These are phyloP conservation scores for Parathielavia hyrcaniae DNA, from an alignment of 495 filamentous ascomycete species.

Conservation along the genomic window DNA sequence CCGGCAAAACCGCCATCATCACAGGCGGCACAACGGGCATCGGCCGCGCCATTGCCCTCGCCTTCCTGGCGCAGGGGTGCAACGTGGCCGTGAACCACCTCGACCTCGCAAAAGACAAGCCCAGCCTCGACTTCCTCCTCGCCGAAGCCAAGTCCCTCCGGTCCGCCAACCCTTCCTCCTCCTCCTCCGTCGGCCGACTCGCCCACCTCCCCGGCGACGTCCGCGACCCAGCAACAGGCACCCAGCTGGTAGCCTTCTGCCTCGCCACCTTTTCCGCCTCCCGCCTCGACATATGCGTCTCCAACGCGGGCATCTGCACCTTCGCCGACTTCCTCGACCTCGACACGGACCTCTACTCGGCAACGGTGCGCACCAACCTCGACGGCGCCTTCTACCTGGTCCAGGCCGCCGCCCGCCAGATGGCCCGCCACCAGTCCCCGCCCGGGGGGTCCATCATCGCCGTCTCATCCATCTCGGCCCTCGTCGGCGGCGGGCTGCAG, in stretches of 20 bases:
- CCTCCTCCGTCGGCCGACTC: conserved; percentile 47
- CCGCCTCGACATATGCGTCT: conserved; percentile 72
- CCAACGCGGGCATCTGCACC: conserved; percentile 80
- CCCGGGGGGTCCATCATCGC: conserved; percentile 75
- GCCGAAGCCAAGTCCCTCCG: conserved; percentile 46
- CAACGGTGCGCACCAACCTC: conserved; percentile 71
- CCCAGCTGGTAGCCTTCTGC: conserved; percentile 49
- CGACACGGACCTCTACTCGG: conserved; percentile 52
- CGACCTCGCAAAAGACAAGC: conserved; percentile 46
- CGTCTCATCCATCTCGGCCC: conserved; percentile 73
- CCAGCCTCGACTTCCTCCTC: conserved; percentile 50
- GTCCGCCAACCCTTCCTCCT: conserved; percentile 23
- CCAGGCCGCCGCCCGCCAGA: conserved; percentile 76
- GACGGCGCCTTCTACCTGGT: conserved; percentile 79
- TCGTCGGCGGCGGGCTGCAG: conserved; percentile 76
- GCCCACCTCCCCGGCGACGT: conserved; percentile 62
- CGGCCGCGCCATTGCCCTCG: conserved; percentile 66
- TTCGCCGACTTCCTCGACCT: conserved; percentile 79
- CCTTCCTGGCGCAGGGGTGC: conserved; percentile 63
- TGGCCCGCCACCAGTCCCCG: conserved; percentile 55
- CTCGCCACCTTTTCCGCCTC: conserved; percentile 49
- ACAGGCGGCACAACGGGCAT: conserved; percentile 74
- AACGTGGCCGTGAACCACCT: conserved; percentile 68
- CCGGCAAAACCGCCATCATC: conserved; percentile 65
- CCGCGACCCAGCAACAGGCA: conserved; percentile 56